Evolutionary conservation across 139 green algal genomes (phyloP).

Genomic region (Pleodorina starrii): DNA sequence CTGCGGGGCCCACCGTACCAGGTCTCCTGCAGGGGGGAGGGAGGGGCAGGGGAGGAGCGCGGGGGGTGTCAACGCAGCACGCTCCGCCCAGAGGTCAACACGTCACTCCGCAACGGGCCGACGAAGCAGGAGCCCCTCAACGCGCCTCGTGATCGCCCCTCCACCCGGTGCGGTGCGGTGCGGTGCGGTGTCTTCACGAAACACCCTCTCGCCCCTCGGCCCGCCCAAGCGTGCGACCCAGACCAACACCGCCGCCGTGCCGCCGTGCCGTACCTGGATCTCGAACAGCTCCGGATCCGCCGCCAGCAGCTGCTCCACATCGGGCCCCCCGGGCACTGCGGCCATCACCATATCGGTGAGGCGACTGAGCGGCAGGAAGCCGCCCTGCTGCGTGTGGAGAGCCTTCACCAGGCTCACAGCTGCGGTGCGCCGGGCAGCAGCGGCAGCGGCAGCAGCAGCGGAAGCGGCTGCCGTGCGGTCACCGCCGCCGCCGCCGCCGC

Average conservation of each 20-base stretch:
- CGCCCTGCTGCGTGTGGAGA: slow-evolving; percentile 18
- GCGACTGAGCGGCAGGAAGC: slow-evolving; percentile 26
- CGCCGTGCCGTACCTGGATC: slow-evolving; percentile 38
- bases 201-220: too few relatives aligned
- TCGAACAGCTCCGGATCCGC: slow-evolving; percentile 28
- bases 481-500: neutral
- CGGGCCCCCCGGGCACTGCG: too few relatives aligned
- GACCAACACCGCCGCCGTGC: too few relatives aligned
- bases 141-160: too few relatives aligned
- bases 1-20: slow-evolving; percentile 16
- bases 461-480: too few relatives aligned
- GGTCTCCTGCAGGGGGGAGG: slow-evolving; percentile 18
- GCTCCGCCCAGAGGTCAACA: neutral
- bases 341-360: neutral
- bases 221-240: too few relatives aligned
- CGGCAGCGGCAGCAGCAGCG: neutral
- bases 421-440: neutral
- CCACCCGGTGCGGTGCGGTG: too few relatives aligned
- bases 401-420: slow-evolving; percentile 9
- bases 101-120: too few relatives aligned
- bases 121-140: too few relatives aligned
- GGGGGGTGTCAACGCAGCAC: too few relatives aligned
- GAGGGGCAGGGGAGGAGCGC: neutral
- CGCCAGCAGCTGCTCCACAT: slow-evolving; percentile 16
- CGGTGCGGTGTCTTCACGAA: too few relatives aligned